Base-by-base conservation (phyloP, 2,329 filamentous ascomycete genomes). In the Knufia fluminis region DNA sequence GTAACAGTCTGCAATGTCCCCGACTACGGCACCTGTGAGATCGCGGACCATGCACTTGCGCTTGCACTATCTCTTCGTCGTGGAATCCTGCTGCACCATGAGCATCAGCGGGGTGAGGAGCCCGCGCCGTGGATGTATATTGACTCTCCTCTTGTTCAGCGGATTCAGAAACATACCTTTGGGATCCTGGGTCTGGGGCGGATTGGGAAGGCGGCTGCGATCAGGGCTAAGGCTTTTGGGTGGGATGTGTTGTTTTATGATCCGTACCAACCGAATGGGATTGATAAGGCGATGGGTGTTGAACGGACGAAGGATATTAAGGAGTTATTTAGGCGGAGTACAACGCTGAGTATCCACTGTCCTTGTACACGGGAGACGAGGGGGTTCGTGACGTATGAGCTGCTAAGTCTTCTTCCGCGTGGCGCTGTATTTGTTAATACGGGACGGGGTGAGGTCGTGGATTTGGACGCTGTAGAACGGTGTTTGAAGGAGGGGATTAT, bases 351-450 rank as follows among this genome's bases (percentile, higher is more conserved):
- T 57, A 64, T 85, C 51, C 82, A 85, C 64, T 85, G 82, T 61
- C 82, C 82, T 2, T 70, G 85, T 22, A 80, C 72, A 56, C 72
- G 76, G 2, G 63, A 66, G 44, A 85, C 82, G 54, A 69, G 71
- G 20, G 76, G 81, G 61, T 71, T 85, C 52, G 77, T 85, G 61
- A 77, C 80, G 59, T 68, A 68, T 14, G 58, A 68, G 3, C 71
- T 76, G 6, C 64, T 85, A 20, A 59, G 62, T 3, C 60, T 68
- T 54, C 80, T 84, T 71, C 82, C 83, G 64, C 61, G 64, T 6
- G 78, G 74, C 1, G 79, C 75, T 0, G 68, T 84, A 63, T 66
- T 86, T 26, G 71, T 86, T 55, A 84, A 86, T 64, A 86, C 82
- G 0, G 83, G 80, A 2, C 76, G 83, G 1, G 83, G 82, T 17